Evolutionary conservation across 208 protist genomes (phyloP).

Genomic region (Angomonas deanei): DNA sequence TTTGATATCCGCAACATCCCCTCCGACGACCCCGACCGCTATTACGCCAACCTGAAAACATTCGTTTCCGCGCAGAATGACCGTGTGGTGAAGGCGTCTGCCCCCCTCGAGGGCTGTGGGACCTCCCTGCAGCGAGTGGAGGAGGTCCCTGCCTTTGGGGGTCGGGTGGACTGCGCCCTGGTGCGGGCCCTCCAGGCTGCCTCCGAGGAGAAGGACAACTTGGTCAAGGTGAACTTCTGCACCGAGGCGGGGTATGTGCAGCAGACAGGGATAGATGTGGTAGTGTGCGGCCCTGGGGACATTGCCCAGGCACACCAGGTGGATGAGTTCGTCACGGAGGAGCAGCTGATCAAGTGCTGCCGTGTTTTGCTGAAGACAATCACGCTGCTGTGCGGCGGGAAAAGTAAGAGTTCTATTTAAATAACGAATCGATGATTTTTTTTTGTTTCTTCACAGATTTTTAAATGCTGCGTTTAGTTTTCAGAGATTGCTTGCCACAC

Average conservation of each 20-base stretch:
- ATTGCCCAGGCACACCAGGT: slow-evolving; percentile 61
- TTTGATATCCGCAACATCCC: slow-evolving; percentile 60
- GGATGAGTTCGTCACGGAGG: slow-evolving; percentile 57
- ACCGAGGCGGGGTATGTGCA: slow-evolving; percentile 56
- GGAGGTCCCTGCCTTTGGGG: slow-evolving; percentile 21
- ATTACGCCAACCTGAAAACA: slow-evolving; percentile 23
- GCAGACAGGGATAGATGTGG: slow-evolving; percentile 36
- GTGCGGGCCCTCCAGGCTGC: slow-evolving; percentile 23
- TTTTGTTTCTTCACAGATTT: neutral
- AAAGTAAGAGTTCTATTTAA: neutral
- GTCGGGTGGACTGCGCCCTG: slow-evolving; percentile 11
- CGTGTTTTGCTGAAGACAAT: slow-evolving; percentile 23
- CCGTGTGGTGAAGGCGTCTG: slow-evolving; percentile 10
- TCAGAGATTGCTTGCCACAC: no score
- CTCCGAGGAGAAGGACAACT: slow-evolving; percentile 3
- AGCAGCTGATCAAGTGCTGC: slow-evolving; percentile 44
- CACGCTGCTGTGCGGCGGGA: neutral
- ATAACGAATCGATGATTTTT: no score
- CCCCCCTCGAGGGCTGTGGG: neutral
- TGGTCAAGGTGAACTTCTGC: slow-evolving; percentile 41
- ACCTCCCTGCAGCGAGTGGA: slow-evolving; percentile 11
- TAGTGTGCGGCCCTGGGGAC: slow-evolving; percentile 56
- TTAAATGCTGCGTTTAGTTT: no score
- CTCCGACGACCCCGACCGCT: slow-evolving; percentile 10
- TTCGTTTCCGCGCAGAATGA: slow-evolving; percentile 20